Evolutionary conservation across 2,329 filamentous ascomycete genomes (phyloP), one percentile per base, ranked within the genome.

Genomic region (Fusarium verticillioides): DNA sequence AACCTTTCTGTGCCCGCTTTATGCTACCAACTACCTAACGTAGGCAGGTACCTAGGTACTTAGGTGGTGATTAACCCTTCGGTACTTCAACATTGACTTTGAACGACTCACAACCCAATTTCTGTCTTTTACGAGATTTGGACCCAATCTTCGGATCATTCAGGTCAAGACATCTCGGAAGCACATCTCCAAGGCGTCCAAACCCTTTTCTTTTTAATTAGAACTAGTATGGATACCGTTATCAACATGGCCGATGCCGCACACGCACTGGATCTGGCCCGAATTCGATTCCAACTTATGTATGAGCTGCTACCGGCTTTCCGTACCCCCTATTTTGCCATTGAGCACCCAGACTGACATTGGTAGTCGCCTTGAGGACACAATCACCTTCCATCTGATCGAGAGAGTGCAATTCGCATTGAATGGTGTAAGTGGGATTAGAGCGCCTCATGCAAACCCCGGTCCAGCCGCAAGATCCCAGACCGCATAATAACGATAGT

Each of bases 331-430:
- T 46, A 44, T 46, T 26, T 53, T 53, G 42, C 23, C 39, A 49
- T 36, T 43, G 50, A 39, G 34, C 26, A 11, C 34, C 30, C n/a
- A 18, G 18, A 56, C 72, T 77, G 40, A 78, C 58, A 44, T n/a
- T 23, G 39, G 46, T 79, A 99, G 96, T 79, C 96, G 96, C 26
- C 89, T 98, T 23, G 96, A 99, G 85, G 96, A 99, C 81, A 98
- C 96, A 70, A 98, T 99, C 80, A 97, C 94, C 75, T 98, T 97
- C 84, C 93, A 97, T 83, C 87, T 99, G 43, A 98, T 98, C 79
- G 96, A 99, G 85, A 92, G 96, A 44, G 96, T 96, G n/a, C 96
- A 99, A 82, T 99, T 98, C 83, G 94, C 96, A 8, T 88, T 97
- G 74, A 98, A 98, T 85, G 87, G 81, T 80, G 82, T 82, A 73